Base-by-base conservation (phyloP, 1,284 basidiomycete species). In the Ceratobasidium sp. region DNA sequence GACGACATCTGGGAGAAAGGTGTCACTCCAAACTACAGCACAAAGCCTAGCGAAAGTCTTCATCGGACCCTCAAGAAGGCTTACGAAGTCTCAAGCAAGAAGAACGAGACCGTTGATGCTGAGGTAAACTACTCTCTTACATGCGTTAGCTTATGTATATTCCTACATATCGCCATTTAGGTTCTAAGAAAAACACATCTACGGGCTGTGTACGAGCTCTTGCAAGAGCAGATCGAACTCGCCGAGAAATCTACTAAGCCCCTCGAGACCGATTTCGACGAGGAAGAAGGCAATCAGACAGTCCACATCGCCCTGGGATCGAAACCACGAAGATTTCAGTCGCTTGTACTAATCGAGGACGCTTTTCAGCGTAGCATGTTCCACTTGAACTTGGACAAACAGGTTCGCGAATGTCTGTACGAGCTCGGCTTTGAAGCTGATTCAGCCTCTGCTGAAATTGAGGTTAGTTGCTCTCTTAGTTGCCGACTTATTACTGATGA, bases 1-100 rank as follows among this genome's bases (percentile, higher is more conserved):
- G 61, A 63, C 7, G 61, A 63, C 42, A 42, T 63, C 9, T 40
- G 39, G 61, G 9, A 42, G 20, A 63, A 63, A 20, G 61, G 61
- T 4, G 39, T 42, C 12, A 63, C 61, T 3, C 18, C 61, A 63
- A 63, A 63, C 33, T 63, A 42, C 26, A 63, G 61, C 39, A 63
- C 61, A 39, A 63, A 63, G 42, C 61, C 61, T 4, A 63, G 61
- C 61, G 61, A 63, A 42, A 63, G 39, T 10, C 18, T 63, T 13
- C 61, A 63, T 42, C 18, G 39, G 9, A 18, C 3, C 18, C 33
- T 63, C 1, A 13, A 39, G 10, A 39, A 42, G 20, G 61, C 61
- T 12, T 63, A 63, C 23, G 33, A 20, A 13, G 39, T 42, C 10
- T 63, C 61, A 18, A 63, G 61, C 39, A 63, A 63, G 18, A 63